Conservation (phyloP, 139 green algal species). For the Chlamydomonas sp. region DNA sequence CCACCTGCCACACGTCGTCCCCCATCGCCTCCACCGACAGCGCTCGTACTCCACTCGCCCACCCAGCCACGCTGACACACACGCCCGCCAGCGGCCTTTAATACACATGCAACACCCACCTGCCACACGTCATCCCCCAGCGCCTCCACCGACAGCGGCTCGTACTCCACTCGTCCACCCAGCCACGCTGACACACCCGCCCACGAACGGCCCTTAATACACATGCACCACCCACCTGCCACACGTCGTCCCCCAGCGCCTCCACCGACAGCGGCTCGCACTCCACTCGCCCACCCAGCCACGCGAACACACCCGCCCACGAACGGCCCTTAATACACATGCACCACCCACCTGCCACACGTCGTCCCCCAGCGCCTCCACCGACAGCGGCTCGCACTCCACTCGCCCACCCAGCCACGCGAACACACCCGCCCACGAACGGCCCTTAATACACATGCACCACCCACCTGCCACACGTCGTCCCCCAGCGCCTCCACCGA, state of each 20-base stretch:
- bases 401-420: no score
- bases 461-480: conserved; percentile 60
- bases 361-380: conserved; percentile 65
- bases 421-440: no score
- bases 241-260: conserved; percentile 67
- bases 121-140: conserved; percentile 70
- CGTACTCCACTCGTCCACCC: conserved; percentile 55
- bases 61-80: conserved; percentile 5
- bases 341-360: conserved; percentile 57
- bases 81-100: conserved; percentile 62
- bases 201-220: no score
- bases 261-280: conserved; percentile 82
- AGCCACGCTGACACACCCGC: no score
- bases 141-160: conserved; percentile 75
- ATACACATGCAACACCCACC: no score
- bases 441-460: no score
- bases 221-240: conserved; percentile 12
- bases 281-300: no score
- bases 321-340: no score
- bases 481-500: conserved; percentile 69
- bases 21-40: conserved; percentile 74
- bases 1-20: conserved; percentile 63
- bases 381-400: conserved; percentile 73
- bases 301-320: no score
- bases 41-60: conserved; percentile 63